phyloP scores from a whole-genome alignment of 441 rosid genomes.

The Geranium incanum region DNA sequence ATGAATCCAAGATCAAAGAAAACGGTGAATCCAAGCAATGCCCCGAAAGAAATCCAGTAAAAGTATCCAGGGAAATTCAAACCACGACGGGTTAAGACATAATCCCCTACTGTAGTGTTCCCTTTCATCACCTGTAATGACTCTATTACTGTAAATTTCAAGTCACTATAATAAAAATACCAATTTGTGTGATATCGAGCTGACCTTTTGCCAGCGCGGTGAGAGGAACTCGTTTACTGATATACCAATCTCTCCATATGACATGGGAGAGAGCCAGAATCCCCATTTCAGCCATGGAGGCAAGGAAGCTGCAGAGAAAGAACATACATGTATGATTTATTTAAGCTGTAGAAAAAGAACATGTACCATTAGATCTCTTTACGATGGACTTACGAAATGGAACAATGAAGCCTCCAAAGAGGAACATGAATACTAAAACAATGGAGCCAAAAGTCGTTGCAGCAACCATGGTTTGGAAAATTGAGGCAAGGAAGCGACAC shows the following conservation, averaged over 20 bases:
- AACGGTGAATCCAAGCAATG: slow-evolving; percentile 42
- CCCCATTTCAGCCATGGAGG: slow-evolving; percentile 68
- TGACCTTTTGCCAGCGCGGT: slow-evolving; percentile 58
- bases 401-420: slow-evolving; percentile 50
- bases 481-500: slow-evolving; percentile 48
- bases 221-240: slow-evolving; percentile 56
- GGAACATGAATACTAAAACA: slow-evolving; percentile 16
- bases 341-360: slow-evolving; percentile 28
- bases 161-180: background rate
- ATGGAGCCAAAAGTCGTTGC: slow-evolving; percentile 30
- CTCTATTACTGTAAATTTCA: background rate
- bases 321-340: background rate
- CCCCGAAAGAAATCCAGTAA: slow-evolving; percentile 60
- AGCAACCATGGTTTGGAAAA: slow-evolving; percentile 34
- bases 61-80: slow-evolving; percentile 37
- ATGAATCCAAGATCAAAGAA: slow-evolving; percentile 44
- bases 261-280: slow-evolving; percentile 57
- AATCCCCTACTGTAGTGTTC: slow-evolving; percentile 39
- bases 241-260: slow-evolving; percentile 65
- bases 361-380: background rate
- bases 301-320: slow-evolving; percentile 36
- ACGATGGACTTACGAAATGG: slow-evolving; percentile 31
- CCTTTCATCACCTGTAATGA: slow-evolving; percentile 23
- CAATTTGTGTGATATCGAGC: background rate
- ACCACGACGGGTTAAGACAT: slow-evolving; percentile 43